Percentiles rank a stretch among this genome's conserved stretches.
phyloP scores from a whole-genome alignment of 441 rosid genomes.

The Gossypium lobatum region DNA sequence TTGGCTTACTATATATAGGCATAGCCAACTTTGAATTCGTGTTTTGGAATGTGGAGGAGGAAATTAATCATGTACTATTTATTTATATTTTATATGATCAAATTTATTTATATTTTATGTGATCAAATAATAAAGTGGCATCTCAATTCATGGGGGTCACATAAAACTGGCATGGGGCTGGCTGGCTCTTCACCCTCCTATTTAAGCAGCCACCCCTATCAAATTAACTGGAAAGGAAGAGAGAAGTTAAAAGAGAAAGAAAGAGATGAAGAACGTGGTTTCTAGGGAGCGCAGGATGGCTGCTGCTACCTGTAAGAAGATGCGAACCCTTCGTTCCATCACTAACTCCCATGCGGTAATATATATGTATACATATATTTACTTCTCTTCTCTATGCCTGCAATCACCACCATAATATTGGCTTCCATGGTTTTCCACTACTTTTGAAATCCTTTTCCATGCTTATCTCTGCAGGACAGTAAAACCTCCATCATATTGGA shows the following conservation, averaged over 20 bases:
- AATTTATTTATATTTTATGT: too few species aligned
- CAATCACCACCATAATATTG: too few species aligned
- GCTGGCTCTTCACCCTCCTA: background rate
- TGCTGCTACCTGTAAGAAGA: constrained; percentile 23
- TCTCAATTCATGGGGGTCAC: background rate
- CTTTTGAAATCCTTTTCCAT: background rate
- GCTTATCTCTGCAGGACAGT: constrained; percentile 19
- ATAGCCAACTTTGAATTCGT: background rate
- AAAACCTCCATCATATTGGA: constrained; percentile 26
- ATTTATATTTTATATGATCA: too few species aligned
- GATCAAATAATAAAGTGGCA: background rate
- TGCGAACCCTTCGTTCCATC: constrained; percentile 32
- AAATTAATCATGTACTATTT: too few species aligned
- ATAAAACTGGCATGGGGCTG: background rate
- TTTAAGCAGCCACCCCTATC: constrained; percentile 5
- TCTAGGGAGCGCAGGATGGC: constrained; percentile 26
- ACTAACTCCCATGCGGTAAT: constrained; percentile 32
- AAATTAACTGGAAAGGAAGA: background rate
- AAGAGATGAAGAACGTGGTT: constrained; percentile 12
- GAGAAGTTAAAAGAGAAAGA: background rate
- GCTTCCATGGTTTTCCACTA: background rate
- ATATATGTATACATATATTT: background rate
- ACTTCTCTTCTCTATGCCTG: too few species aligned
- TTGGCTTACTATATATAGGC: background rate
- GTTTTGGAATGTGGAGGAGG: background rate